Evolutionary conservation across 73 alveolate genomes (phyloP).

Genomic region (Durusdinium trenchii): DNA sequence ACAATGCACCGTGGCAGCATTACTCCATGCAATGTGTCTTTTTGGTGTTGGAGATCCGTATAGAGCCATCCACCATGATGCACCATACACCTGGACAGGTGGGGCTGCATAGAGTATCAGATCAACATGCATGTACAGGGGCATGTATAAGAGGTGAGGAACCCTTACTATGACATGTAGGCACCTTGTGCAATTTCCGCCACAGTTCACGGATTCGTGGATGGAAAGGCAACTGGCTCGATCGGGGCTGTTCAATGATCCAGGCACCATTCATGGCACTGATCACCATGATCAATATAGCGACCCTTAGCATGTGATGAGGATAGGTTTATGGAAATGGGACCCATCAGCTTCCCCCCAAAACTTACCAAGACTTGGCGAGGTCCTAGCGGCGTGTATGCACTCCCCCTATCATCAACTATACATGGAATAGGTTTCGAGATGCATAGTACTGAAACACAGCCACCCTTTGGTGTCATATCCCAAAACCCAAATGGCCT

Average conservation of each 20-base stretch:
- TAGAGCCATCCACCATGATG: slow-evolving; percentile 30
- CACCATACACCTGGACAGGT: background rate
- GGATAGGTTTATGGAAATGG: background rate
- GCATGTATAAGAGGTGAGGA: background rate
- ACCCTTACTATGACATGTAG: background rate
- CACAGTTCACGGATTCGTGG: background rate
- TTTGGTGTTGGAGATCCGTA: background rate
- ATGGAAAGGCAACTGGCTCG: background rate
- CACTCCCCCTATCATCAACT: background rate
- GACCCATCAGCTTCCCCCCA: too few species aligned
- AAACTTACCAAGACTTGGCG: too few species aligned
- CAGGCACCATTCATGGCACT: slow-evolving; percentile 16
- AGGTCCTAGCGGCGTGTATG: too few species aligned
- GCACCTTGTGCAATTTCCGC: background rate
- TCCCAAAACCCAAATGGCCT: too few species aligned
- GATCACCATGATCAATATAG: background rate
- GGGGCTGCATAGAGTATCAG: background rate
- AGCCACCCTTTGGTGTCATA: too few species aligned
- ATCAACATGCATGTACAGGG: background rate
- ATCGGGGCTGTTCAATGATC: background rate
- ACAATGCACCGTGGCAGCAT: background rate
- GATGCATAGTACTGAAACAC: too few species aligned
- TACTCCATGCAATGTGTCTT: slow-evolving; percentile 26
- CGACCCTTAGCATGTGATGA: background rate
- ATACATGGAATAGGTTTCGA: too few species aligned